Conservation (phyloP, 768 basidiomycete genomes). For the Auricularia auricula-judae region DNA sequence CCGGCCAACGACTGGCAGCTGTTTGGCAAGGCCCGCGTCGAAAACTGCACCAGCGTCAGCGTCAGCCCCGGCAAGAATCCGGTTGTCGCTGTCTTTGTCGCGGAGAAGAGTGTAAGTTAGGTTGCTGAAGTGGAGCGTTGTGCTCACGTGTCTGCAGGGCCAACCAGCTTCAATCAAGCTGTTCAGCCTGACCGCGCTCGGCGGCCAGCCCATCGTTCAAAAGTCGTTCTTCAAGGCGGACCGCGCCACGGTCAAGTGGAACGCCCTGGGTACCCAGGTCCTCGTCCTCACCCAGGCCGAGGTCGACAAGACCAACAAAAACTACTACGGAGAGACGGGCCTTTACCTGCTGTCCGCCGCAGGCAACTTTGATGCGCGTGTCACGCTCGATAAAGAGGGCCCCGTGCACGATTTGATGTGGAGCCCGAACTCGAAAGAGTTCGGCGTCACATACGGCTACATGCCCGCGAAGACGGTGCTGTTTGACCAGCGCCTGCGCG, state of each 20-base stretch:
- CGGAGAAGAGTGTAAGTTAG: slow-evolving; percentile 74
- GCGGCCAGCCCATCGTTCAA: slow-evolving; percentile 57
- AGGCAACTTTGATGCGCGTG: slow-evolving; percentile 87
- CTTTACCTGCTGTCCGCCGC: slow-evolving; percentile 86
- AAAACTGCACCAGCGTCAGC: slow-evolving; percentile 66
- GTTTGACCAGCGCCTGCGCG: slow-evolving; percentile 83
- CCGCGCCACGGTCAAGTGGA: background rate
- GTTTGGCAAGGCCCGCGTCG: slow-evolving; percentile 70
- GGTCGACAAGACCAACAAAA: slow-evolving; percentile 94
- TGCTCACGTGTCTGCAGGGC: slow-evolving; percentile 36
- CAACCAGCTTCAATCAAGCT: slow-evolving; percentile 82
- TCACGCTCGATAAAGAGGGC: slow-evolving; percentile 87
- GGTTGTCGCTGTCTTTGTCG: slow-evolving; percentile 82
- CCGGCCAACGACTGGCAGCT: slow-evolving; percentile 64
- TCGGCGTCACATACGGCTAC: slow-evolving; percentile 90
- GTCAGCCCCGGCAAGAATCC: slow-evolving; percentile 81
- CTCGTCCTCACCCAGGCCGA: slow-evolving; percentile 90
- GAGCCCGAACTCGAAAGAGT: slow-evolving; percentile 96
- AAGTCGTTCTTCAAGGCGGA: slow-evolving; percentile 97
- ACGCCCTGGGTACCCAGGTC: slow-evolving; percentile 70
- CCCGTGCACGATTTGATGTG: slow-evolving; percentile 94
- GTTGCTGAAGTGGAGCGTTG: background rate
- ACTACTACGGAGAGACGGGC: slow-evolving; percentile 96
- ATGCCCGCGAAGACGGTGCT: slow-evolving; percentile 93
- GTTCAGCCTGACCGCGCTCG: slow-evolving; percentile 57